These are phyloP conservation scores for Salmacisia buchloeana DNA, from an alignment of 1,284 basidiomycete genomes.

Conservation along the genomic window DNA sequence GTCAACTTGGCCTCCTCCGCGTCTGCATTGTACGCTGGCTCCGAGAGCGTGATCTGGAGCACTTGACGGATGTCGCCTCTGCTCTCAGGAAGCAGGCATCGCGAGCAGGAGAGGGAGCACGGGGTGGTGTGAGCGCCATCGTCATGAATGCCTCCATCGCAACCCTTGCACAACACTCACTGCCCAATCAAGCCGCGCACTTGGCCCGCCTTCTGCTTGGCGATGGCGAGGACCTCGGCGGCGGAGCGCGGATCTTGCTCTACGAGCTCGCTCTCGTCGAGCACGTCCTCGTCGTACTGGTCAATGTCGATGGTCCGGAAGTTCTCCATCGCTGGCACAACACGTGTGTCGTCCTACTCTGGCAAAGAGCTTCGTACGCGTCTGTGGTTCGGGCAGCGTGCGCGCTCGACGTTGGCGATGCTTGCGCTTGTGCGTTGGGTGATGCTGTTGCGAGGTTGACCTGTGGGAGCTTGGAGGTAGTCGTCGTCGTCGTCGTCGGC, in stretches of 20 bases:
- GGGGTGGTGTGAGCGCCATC: neutral
- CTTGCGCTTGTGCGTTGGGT: no score
- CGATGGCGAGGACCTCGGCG: constrained; percentile 67
- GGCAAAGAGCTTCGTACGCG: no score
- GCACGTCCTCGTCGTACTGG: constrained; percentile 81
- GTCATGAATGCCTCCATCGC: neutral
- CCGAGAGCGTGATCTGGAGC: constrained; percentile 29
- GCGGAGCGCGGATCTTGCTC: constrained; percentile 78
- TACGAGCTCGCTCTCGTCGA: constrained; percentile 71
- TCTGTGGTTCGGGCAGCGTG: no score
- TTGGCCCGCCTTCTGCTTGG: constrained; percentile 66
- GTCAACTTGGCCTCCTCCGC: constrained; percentile 42
- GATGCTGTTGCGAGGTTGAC: no score
- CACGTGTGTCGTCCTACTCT: no score
- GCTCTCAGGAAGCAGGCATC: neutral
- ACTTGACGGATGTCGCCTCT: constrained; percentile 40
- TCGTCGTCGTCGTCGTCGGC: no score
- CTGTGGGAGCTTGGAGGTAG: no score
- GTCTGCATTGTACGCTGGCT: constrained; percentile 38
- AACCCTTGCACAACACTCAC: constrained; percentile 18
- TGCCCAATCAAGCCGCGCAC: constrained; percentile 61
- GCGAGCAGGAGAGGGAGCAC: neutral
- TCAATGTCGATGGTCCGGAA: constrained; percentile 95
- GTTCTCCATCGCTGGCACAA: constrained; percentile 28
- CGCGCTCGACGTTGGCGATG: no score